Conservation (phyloP, 2,329 filamentous ascomycete genomes). For the Coniochaeta sp. region DNA sequence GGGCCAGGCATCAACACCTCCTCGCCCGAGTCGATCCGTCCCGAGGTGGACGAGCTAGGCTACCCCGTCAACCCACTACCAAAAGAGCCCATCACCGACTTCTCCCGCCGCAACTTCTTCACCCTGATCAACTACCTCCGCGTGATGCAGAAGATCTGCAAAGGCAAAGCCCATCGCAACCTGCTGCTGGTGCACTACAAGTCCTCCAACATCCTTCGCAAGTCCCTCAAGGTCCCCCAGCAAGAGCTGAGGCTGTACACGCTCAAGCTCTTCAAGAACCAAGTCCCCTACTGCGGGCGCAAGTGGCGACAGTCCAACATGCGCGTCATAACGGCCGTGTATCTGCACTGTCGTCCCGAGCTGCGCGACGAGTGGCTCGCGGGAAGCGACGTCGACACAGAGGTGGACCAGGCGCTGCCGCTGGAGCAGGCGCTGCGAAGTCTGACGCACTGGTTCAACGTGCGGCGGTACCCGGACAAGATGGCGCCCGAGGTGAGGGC, state of each 20-base stretch:
- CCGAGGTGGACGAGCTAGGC: slow-evolving; percentile 79
- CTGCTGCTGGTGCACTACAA: slow-evolving; percentile 94
- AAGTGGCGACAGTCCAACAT: slow-evolving; percentile 99
- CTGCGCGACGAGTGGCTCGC: slow-evolving; percentile 92
- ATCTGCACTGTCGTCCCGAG: slow-evolving; percentile 87
- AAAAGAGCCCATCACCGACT: slow-evolving; percentile 72
- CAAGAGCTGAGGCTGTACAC: slow-evolving; percentile 84
- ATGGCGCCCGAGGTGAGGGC: slow-evolving; percentile 55
- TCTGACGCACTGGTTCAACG: slow-evolving; percentile 90
- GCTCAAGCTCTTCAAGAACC: slow-evolving; percentile 95
- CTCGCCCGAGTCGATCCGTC: slow-evolving; percentile 25
- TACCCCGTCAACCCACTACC: slow-evolving; percentile 68
- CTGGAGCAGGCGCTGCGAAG: slow-evolving; percentile 85
- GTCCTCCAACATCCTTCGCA: slow-evolving; percentile 83
- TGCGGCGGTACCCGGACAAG: slow-evolving; percentile 71
- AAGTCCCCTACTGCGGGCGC: slow-evolving; percentile 94
- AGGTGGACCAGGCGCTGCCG: slow-evolving; percentile 87
- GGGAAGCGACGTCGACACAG: slow-evolving; percentile 83
- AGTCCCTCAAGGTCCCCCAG: slow-evolving; percentile 85
- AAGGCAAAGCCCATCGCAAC: slow-evolving; percentile 90
- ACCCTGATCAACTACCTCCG: slow-evolving; percentile 91
- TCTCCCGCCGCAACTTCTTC: slow-evolving; percentile 92
- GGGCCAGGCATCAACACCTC: neutral
- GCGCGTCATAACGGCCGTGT: slow-evolving; percentile 96
- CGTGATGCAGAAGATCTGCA: slow-evolving; percentile 95